phyloP scores from a whole-genome alignment of 306 rosid genomes.

The Canavalia ensiformis region DNA sequence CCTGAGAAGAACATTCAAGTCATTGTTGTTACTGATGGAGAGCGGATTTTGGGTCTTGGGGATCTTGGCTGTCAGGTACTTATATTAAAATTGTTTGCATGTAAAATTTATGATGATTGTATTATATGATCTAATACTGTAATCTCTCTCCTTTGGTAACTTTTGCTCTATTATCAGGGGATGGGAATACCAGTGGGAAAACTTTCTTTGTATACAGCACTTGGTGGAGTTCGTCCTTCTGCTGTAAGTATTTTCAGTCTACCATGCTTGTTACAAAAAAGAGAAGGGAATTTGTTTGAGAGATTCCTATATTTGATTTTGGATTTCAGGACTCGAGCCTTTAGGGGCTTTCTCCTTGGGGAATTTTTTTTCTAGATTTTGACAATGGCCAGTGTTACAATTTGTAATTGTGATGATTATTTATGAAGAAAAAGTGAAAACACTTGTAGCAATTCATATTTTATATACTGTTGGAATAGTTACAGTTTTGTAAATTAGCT shows the following conservation, averaged over 20 bases:
- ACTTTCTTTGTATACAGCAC: conserved; percentile 91
- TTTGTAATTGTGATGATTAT: conserved; percentile 3
- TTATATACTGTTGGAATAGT: conserved; percentile 20
- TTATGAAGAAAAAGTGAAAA: conserved; percentile 2
- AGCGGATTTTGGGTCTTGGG: conserved; percentile 93
- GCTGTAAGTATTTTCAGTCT: conserved; percentile 66
- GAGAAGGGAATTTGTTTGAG: neutral
- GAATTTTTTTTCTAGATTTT: neutral
- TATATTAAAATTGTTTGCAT: conserved; percentile 9
- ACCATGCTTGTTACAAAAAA: conserved; percentile 20
- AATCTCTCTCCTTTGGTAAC: conserved; percentile 33
- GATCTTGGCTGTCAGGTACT: conserved; percentile 97
- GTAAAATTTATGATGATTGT: conserved; percentile 21
- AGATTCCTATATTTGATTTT: conserved; percentile 16
- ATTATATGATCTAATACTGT: conserved; percentile 13
- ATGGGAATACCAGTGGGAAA: conserved; percentile 99
- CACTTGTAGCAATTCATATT: conserved; percentile 3
- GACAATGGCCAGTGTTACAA: neutral
- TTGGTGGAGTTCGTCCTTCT: conserved; percentile 97
- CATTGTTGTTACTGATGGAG: conserved; percentile 97
- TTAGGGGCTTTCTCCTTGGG: neutral
- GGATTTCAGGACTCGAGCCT: neutral
- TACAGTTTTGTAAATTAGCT: conserved; percentile 12
- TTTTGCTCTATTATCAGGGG: conserved; percentile 65
- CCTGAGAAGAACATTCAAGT: conserved; percentile 97